phyloP scores from a whole-genome alignment of 2,329 filamentous ascomycete species.

The Ceratocystis ficicola region DNA sequence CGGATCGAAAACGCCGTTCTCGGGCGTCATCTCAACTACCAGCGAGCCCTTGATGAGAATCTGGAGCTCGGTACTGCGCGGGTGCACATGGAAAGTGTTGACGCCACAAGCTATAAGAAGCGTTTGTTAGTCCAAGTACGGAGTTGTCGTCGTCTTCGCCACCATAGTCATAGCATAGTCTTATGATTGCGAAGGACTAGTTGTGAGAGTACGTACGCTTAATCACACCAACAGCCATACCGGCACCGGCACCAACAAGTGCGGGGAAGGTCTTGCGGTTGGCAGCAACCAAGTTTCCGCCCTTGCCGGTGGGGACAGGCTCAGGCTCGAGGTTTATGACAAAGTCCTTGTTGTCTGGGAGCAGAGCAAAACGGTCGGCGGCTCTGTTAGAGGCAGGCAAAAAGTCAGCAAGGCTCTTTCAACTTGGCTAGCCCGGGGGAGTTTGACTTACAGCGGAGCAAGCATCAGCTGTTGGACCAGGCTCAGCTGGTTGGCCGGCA shows the following conservation, averaged over 20 bases:
- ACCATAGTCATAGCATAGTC: background rate
- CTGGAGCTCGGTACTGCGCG: slow-evolving; percentile 42
- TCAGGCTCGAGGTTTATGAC: slow-evolving; percentile 37
- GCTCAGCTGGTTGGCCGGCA: slow-evolving; percentile 24
- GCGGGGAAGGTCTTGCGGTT: slow-evolving; percentile 47
- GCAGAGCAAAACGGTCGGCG: slow-evolving; percentile 32
- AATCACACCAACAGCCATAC: slow-evolving; percentile 42
- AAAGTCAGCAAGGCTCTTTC: background rate
- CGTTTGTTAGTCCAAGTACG: background rate
- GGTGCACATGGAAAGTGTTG: slow-evolving; percentile 46
- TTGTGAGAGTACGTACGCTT: slow-evolving; percentile 28
- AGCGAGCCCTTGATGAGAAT: slow-evolving; percentile 39
- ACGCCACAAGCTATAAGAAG: slow-evolving; percentile 37
- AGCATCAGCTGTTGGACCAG: slow-evolving; percentile 26
- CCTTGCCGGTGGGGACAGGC: slow-evolving; percentile 37
- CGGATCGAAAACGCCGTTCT: slow-evolving; percentile 37
- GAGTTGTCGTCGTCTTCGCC: background rate
- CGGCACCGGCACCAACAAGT: slow-evolving; percentile 39
- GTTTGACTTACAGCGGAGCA: slow-evolving; percentile 20
- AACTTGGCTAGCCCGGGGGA: background rate
- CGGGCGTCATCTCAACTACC: slow-evolving; percentile 41
- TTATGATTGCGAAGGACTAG: slow-evolving; percentile 15
- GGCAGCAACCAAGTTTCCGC: slow-evolving; percentile 34
- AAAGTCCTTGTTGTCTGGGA: slow-evolving; percentile 33
- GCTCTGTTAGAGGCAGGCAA: slow-evolving; percentile 25